phyloP scores from a whole-genome alignment of 495 filamentous ascomycete genomes.

The Apodospora peruviana region DNA sequence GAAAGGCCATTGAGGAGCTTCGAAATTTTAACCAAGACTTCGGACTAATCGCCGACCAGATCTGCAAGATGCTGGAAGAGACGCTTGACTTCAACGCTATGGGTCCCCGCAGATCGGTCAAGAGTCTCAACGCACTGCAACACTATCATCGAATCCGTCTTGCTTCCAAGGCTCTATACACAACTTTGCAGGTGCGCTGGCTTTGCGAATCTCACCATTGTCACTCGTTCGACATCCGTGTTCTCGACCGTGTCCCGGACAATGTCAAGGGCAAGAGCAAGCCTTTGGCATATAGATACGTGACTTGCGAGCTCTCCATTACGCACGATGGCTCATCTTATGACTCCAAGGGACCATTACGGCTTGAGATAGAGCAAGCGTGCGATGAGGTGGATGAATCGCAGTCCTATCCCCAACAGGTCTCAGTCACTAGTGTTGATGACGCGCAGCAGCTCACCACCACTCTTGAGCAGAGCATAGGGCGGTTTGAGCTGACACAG shows the following conservation, averaged over 20 bases:
- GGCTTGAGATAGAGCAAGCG: constrained; percentile 3
- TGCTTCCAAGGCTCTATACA: neutral
- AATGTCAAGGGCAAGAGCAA: neutral
- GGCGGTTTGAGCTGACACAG: no score
- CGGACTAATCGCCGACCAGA: neutral
- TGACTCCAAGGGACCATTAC: neutral
- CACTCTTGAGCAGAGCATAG: neutral
- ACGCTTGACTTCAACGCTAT: neutral
- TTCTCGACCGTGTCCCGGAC: neutral
- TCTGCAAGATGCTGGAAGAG: neutral
- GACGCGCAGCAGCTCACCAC: neutral
- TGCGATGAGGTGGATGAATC: neutral
- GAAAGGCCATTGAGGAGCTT: constrained; percentile 3
- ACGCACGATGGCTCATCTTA: neutral
- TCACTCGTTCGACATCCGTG: neutral
- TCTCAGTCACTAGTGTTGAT: neutral
- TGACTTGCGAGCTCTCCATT: neutral
- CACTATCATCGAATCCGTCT: neutral
- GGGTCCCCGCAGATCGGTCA: neutral
- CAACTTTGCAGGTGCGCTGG: neutral
- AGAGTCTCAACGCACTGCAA: neutral
- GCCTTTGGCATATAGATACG: neutral
- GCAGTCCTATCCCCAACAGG: neutral
- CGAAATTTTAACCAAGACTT: constrained; percentile 1
- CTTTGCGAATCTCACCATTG: neutral